Evolutionary conservation across 139 green algal genomes (phyloP), one percentile per base, ranked within the genome.

Genomic region (Coelastrella sp.): DNA sequence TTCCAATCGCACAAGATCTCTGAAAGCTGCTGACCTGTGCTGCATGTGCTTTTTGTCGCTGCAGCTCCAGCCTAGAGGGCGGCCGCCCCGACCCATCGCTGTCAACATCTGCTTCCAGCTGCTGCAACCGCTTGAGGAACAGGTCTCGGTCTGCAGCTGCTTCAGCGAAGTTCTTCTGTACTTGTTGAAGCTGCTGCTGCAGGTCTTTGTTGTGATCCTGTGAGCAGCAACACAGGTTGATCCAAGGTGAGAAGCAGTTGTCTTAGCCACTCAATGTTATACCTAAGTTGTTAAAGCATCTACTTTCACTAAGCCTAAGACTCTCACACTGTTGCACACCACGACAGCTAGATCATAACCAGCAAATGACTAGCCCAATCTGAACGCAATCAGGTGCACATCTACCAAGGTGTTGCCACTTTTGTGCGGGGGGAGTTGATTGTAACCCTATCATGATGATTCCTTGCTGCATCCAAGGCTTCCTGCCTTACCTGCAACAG

Each of bases 81-180:
- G 57, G 20, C 14, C 56, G 81, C 59, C 13, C 14, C 17, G 23
- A 3, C 7, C 61, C 22, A 56, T 74, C 81, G 65, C 20, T 60
- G 64, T n/a, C 58, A 76, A n/a, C 0, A 22, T 71, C 13, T 65
- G 32, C 82, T 58, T 89, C 84, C n/a, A 89, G 68, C 84, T 89
- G 84, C 84, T 89, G 84, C 84, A 89, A 71, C 17, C 84, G n/a
- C 84, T 57, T 56, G 54, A 89, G 73, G 84, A 89, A 89, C 68
- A 89, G 47, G 71, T 89, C 71, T 4, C 84, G 23, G 22, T 89
- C 84, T 83, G 84, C 61, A 22, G 73, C 23, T 32, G 56, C 84
- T 3, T 89, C 84, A n/a, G 54, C 47, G 5, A 89, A n/a, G n/a
- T 19, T 58, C 2, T 57, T 60, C 71, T 71, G 57, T 22, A 7